Evolutionary conservation across 257 asterid species (phyloP), one percentile per base, ranked within the genome.

Genomic region (Ilex aquifolium): DNA sequence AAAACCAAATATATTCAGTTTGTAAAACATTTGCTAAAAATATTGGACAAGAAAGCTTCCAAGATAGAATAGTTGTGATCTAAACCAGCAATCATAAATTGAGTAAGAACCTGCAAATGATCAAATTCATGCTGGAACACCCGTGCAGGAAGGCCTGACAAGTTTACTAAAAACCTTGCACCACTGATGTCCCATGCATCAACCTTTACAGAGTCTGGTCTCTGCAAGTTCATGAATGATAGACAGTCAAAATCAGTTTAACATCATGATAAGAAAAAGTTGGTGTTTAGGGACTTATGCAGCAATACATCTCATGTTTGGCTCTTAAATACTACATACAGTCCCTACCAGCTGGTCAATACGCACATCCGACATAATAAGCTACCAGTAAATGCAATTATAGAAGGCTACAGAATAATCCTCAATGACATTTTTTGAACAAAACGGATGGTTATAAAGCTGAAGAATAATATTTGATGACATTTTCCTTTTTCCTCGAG

Each of bases 121-220:
- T 93, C 97, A 56, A 65, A 87, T 79, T 93, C 99, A 57, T 93
- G 99, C 83, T 89, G 99, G 65, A 93, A 90, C 39, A 93, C 84
- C 68, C 99, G 80, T 12, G 95, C 97, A 55, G 91, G 80, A 74
- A 89, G 88, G n/a, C 74, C 93, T 0, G 82, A 65, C 83, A 93
- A 83, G 74, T 80, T 77, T 56, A 87, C 66, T 59, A 73, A 82
- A 82, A 87, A 93, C 66, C 66, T 79, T 56, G 82, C 76, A 32
- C 99, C 99, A 27, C 69, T 69, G 32, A 89, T 70, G 69, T 93
- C 96, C 69, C 81, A 93, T 17, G 99, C 99, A 39, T 87, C 91
- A 50, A 87, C 85, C 72, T 66, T 83, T 53, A 93, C 72, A 14
- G 97, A 73, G 58, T 87, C 95, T 44, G 97, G 99, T 76, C 99